Base-by-base conservation (phyloP, 352 stramenopile genomes). In the Globisporangium spiculum region DNA sequence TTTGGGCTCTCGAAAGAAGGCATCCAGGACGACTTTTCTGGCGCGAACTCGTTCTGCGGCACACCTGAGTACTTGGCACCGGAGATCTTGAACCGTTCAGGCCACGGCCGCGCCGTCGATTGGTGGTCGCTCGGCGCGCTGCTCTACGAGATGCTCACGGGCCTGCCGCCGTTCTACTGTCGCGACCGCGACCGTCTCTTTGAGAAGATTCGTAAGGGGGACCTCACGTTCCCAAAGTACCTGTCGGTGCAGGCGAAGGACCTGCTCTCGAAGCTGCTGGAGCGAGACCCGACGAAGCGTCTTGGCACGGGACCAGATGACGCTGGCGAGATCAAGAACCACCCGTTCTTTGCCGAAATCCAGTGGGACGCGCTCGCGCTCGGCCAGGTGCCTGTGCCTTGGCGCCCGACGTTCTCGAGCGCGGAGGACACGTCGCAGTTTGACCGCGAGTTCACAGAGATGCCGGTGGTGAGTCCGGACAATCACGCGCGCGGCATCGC, bases 11-110 rank as follows among this genome's bases (percentile, higher is more conserved):
- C 88, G 52, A 96, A 93, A 65, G 86, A 94, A 70, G 86, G 84
- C 38, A 94, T 93, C 58, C 82, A 92, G 59, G 84, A 97, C 59
- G 96, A 98, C 63, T 97, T 97, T 32, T 94, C 84, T 5, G 97
- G 98, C 52, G 97, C 98, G 24, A 97, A 99, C 69, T 98, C 93
- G 58, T 99, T 99, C 75, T 98, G 94, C 69, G 97, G 97, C 56
- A 99, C 97, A 52, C 97, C 97, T 20, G 97, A 99, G 81, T 99
- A 99, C 79, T 84, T 99, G n/a, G 96, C 97, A n/a, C 97, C 97
- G 8, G 97, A 99, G 90, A 99, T 99, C 77, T 80, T 99, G 14
- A 98, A 99, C 79, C 86, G 97, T 38, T 91, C 86, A 27, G 97
- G 97, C 52, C 97, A 99, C 74, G 98, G 97, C 30, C 89, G 94